phyloP scores from a whole-genome alignment of 2,329 filamentous ascomycete genomes.

The Cladophialophora carrionii region DNA sequence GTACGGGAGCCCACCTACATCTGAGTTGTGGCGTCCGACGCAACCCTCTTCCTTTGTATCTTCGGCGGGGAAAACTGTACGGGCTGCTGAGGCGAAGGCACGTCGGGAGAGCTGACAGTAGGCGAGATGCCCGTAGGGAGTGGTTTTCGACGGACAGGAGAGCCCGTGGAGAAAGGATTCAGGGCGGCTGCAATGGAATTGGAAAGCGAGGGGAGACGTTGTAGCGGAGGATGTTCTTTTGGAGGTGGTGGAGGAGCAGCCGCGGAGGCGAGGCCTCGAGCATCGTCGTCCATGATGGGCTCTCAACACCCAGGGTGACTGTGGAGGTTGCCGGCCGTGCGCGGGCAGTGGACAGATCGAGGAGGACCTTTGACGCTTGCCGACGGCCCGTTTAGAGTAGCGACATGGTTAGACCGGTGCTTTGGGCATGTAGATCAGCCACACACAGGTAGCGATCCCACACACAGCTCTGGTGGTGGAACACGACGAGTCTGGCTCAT shows the following conservation, averaged over 20 bases:
- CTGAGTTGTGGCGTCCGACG: conserved; percentile 9
- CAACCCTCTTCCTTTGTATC: conserved; percentile 12
- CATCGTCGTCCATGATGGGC: conserved; percentile 27
- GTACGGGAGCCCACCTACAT: conserved; percentile 20
- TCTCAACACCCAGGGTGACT: conserved; percentile 1
- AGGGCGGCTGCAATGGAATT: conserved; percentile 20
- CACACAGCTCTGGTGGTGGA: conserved; percentile 20
- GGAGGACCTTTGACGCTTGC: conserved; percentile 30
- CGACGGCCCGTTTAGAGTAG: conserved; percentile 33
- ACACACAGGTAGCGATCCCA: conserved; percentile 29
- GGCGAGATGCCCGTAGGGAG: conserved; percentile 52
- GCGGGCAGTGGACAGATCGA: conserved; percentile 19
- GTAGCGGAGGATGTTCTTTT: conserved; percentile 28
- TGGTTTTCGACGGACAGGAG: conserved; percentile 58
- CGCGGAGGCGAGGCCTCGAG: conserved; percentile 26
- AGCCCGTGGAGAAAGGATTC: conserved; percentile 35
- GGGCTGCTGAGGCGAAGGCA: conserved; percentile 30
- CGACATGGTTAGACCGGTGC: conserved; percentile 28
- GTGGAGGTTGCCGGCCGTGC: conserved; percentile 21
- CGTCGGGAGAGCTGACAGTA: conserved; percentile 22
- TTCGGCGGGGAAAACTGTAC: conserved; percentile 1
- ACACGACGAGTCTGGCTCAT: conserved; percentile 20
- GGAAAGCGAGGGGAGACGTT: conserved; percentile 31
- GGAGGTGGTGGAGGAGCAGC: conserved; percentile 32
- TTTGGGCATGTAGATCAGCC: conserved; percentile 31